Evolutionary conservation across 2,329 filamentous ascomycete species (phyloP).

Genomic region (Claviceps purpurea): DNA sequence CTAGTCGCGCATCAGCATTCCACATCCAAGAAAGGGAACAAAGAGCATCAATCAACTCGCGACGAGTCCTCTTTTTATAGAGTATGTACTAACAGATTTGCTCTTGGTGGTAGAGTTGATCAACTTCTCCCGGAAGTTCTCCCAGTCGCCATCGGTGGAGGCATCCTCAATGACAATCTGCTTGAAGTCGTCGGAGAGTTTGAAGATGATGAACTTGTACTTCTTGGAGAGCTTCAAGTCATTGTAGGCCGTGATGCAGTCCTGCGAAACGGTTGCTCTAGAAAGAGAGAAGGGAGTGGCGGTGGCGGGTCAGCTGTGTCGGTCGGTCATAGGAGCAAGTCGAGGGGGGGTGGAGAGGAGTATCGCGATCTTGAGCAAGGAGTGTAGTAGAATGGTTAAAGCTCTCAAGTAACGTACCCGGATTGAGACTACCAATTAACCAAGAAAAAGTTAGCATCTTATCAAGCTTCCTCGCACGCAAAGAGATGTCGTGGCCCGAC

Average conservation of each 20-base stretch:
- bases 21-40: background rate
- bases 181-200: conserved; percentile 72
- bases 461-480: background rate
- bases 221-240: conserved; percentile 72
- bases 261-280: conserved; percentile 59
- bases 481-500: conserved; percentile 6
- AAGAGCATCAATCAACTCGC: background rate
- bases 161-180: conserved; percentile 69
- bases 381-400: background rate
- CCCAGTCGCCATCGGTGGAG: conserved; percentile 53
- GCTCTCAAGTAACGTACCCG: conserved; percentile 36
- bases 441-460: conserved; percentile 2
- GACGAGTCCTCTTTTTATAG: background rate
- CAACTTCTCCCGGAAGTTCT: conserved; percentile 63
- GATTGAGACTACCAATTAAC: conserved; percentile 45
- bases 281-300: background rate
- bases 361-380: background rate
- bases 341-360: background rate
- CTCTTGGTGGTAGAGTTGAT: conserved; percentile 59
- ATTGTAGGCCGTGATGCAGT: conserved; percentile 62
- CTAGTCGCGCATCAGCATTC: conserved; percentile 20
- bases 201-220: conserved; percentile 80
- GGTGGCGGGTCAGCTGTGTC: conserved; percentile 6
- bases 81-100: conserved; percentile 40
- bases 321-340: conserved; percentile 1